Evolutionary conservation across 2,329 filamentous ascomycete genomes (phyloP).

Genomic region (Emydomyces testavorans): DNA sequence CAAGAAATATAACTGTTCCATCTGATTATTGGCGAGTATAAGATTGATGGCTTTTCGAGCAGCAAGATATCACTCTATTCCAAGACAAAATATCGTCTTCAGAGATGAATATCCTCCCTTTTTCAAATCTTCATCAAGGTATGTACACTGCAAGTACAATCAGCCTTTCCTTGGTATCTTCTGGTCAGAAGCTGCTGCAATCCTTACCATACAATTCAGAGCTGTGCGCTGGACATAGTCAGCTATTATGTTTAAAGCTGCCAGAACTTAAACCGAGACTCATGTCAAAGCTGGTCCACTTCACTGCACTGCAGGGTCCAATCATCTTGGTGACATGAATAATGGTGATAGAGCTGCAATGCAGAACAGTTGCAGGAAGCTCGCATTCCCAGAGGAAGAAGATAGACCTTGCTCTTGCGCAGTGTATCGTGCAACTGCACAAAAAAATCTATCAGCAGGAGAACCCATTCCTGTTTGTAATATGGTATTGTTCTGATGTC

Average conservation of each 20-base stretch:
- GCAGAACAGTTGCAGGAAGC: slow-evolving; percentile 44
- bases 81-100: too few species aligned
- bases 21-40: too few species aligned
- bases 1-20: too few species aligned
- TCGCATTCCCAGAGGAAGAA: slow-evolving; percentile 37
- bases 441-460: slow-evolving; percentile 43
- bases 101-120: neutral
- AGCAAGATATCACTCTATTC: too few species aligned
- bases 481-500: slow-evolving; percentile 52
- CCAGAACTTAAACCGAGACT: neutral
- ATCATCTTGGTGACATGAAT: slow-evolving; percentile 45
- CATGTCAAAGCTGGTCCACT: too few species aligned
- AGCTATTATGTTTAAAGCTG: neutral
- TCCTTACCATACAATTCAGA: slow-evolving; percentile 37
- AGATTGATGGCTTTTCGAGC: too few species aligned
- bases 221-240: slow-evolving; percentile 31
- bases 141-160: slow-evolving; percentile 27
- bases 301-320: slow-evolving; percentile 37
- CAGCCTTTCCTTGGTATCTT: slow-evolving; percentile 42
- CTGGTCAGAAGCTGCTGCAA: slow-evolving; percentile 41
- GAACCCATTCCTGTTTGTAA: slow-evolving; percentile 37
- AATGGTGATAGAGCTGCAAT: slow-evolving; percentile 44
- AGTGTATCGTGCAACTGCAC: slow-evolving; percentile 33
- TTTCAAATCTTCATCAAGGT: slow-evolving; percentile 17
- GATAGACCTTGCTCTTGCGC: slow-evolving; percentile 35